phyloP scores from a whole-genome alignment of 257 asterid genomes.

The Leonotis leonurus region DNA sequence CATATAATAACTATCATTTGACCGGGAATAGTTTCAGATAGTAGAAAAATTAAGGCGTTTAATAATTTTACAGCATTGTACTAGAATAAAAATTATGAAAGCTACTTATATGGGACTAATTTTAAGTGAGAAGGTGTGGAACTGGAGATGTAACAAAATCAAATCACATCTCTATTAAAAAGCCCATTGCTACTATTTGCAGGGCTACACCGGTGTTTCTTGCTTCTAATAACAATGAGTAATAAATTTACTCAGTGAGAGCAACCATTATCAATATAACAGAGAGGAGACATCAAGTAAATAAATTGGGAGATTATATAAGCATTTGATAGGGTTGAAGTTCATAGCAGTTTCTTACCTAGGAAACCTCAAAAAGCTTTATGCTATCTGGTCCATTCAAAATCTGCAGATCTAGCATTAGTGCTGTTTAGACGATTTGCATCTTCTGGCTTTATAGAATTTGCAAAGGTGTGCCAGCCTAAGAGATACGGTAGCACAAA shows the following conservation, averaged over 20 bases:
- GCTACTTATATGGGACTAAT: neutral
- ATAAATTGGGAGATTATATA: neutral
- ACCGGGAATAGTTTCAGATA: neutral
- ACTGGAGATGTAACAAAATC: neutral
- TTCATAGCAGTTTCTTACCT: conserved; percentile 13
- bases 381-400: conserved; percentile 74
- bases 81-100: neutral
- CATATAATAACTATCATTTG: neutral
- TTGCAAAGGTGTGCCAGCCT: conserved; percentile 86
- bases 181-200: neutral
- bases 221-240: neutral
- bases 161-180: neutral
- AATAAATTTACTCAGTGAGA: neutral
- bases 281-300: neutral
- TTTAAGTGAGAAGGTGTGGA: neutral
- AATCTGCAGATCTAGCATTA: conserved; percentile 56
- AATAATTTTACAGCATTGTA: neutral
- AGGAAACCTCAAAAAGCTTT: conserved; percentile 9
- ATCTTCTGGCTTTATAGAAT: conserved; percentile 65
- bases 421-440: conserved; percentile 37
- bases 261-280: neutral
- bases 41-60: neutral
- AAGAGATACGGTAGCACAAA: conserved; percentile 71
- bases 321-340: neutral
- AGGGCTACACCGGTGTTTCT: neutral